These are phyloP conservation scores for Pseudodiploospora longispora DNA, from an alignment of 2,329 filamentous ascomycete species.

Conservation along the genomic window DNA sequence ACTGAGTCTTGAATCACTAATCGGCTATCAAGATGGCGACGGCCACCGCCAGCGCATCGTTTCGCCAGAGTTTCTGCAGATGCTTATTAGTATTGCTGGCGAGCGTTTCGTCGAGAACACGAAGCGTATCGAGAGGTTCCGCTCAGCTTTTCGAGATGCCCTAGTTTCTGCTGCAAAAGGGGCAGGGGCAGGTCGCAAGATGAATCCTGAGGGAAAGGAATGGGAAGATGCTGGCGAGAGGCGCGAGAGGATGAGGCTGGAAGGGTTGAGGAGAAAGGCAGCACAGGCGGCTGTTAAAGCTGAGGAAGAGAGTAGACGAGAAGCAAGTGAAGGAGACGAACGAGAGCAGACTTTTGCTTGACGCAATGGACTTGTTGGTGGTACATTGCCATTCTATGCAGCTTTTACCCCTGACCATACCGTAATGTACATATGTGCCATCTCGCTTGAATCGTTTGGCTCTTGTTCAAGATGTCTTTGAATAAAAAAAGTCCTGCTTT, in stretches of 20 bases:
- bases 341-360: conserved; percentile 4
- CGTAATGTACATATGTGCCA: conserved; percentile 24
- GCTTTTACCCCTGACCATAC: conserved; percentile 20
- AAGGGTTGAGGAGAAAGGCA: conserved; percentile 47
- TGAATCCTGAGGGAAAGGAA: conserved; percentile 28
- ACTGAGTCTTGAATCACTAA: conserved; percentile 70
- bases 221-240: conserved; percentile 49
- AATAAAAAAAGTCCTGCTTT: background rate
- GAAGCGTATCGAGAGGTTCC: conserved; percentile 59
- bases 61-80: conserved; percentile 56
- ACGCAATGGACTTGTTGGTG: background rate
- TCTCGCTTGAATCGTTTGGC: conserved; percentile 9
- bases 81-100: conserved; percentile 63
- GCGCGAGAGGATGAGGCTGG: conserved; percentile 47
- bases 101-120: conserved; percentile 64
- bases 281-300: conserved; percentile 34
- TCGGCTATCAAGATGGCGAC: conserved; percentile 46
- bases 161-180: conserved; percentile 12
- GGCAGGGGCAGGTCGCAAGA: conserved; percentile 6
- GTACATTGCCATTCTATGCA: conserved; percentile 21
- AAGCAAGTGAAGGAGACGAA: conserved; percentile 11
- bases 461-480: no score
- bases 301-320: conserved; percentile 5
- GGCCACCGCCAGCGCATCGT: conserved; percentile 44
- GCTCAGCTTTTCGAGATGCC: conserved; percentile 36